Percentiles rank a stretch among this genome's conserved stretches.
These are phyloP conservation scores for Lachnellula arida DNA, from an alignment of 2,329 filamentous ascomycete genomes.

Conservation along the genomic window DNA sequence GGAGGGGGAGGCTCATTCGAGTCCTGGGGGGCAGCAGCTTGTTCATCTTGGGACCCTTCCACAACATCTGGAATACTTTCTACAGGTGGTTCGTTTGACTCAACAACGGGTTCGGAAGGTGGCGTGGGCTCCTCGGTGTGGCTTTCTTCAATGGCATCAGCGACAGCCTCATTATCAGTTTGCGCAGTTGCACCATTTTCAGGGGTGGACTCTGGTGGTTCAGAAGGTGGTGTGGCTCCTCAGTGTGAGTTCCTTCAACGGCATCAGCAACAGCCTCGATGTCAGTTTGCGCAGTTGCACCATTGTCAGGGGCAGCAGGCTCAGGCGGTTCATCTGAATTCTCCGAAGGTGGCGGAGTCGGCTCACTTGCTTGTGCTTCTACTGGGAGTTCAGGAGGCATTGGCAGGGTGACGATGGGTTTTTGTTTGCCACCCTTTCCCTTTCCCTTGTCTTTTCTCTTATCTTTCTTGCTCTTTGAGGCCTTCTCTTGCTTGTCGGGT, in stretches of 20 bases:
- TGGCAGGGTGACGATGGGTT: constrained; percentile 1
- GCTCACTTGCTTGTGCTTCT: not conserved
- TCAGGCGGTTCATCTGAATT: not conserved
- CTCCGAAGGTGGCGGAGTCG: not conserved
- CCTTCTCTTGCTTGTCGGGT: not conserved
- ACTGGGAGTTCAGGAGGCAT: constrained; percentile 1
- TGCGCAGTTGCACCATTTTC: not conserved
- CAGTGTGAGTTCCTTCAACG: not conserved
- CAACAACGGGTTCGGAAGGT: not conserved
- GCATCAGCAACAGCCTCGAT: not conserved
- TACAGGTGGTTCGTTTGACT: not conserved
- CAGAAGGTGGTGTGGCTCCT: constrained; percentile 2
- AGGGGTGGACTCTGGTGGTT: no score
- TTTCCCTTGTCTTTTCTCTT: constrained; percentile 10
- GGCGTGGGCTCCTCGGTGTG: constrained; percentile 1
- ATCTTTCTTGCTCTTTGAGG: constrained; percentile 4
- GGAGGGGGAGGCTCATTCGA: not conserved
- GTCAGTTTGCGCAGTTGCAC: not conserved
- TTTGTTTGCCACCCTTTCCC: constrained; percentile 7
- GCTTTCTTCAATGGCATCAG: not conserved
- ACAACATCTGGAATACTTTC: not conserved
- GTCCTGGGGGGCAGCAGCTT: not conserved
- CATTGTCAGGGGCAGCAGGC: not conserved
- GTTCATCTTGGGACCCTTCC: not conserved
- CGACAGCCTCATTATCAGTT: not conserved